A percentile compares a stretch with the other conserved stretches of the same genome.
These are phyloP conservation scores for Saccharomycopsis capsularis DNA, from an alignment of 805 yeast genomes.

Conservation along the genomic window DNA sequence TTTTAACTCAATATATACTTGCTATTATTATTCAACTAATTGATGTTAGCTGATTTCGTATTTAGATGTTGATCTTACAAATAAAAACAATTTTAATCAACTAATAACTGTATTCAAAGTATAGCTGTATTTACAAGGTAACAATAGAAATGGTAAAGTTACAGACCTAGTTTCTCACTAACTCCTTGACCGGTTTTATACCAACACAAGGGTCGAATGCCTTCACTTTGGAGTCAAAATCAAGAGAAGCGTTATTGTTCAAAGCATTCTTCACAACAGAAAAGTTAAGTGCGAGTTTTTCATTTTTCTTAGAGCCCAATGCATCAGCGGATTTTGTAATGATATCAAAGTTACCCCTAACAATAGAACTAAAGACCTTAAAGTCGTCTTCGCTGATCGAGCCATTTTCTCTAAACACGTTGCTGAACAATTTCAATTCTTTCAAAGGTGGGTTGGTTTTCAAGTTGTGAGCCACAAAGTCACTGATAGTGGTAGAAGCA, in stretches of 20 bases:
- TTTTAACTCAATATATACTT: too few relatives aligned
- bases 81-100: too few relatives aligned
- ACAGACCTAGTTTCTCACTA: neutral
- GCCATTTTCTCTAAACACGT: constrained; percentile 2
- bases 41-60: too few relatives aligned
- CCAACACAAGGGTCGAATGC: constrained; percentile 28
- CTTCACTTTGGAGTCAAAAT: constrained; percentile 24
- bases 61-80: too few relatives aligned
- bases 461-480: constrained; percentile 1
- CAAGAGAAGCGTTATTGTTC: constrained; percentile 25
- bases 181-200: constrained; percentile 25
- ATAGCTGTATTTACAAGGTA: too few relatives aligned
- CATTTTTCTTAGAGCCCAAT: neutral
- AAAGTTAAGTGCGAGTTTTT: constrained; percentile 24
- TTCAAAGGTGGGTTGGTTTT: constrained; percentile 1
- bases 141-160: neutral
- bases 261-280: constrained; percentile 25
- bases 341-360: constrained; percentile 14
- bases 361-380: constrained; percentile 6
- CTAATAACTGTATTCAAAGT: too few relatives aligned
- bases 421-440: constrained; percentile 11
- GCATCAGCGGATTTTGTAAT: neutral
- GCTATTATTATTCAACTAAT: too few relatives aligned
- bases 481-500: constrained; percentile 1
- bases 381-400: constrained; percentile 1